phyloP scores from a whole-genome alignment of 208 protist genomes.

The Trypanosoma theileri region DNA sequence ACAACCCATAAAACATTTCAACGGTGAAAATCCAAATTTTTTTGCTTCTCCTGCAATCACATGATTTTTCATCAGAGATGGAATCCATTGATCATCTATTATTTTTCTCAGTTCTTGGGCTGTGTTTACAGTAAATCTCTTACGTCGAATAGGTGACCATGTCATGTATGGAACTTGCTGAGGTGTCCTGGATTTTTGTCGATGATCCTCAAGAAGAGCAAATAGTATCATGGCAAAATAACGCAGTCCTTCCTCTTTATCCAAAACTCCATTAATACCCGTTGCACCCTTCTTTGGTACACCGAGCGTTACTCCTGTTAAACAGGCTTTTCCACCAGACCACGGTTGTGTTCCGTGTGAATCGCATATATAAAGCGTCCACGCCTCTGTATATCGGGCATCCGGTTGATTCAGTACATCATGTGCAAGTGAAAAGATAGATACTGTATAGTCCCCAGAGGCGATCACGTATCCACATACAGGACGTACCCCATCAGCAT shows the following conservation, averaged over 20 bases:
- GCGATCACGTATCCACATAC: slow-evolving; percentile 89
- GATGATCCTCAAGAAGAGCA: slow-evolving; percentile 79
- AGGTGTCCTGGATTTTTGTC: slow-evolving; percentile 26
- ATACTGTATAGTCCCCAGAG: slow-evolving; percentile 87
- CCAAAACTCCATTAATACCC: neutral
- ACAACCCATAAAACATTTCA: slow-evolving; percentile 70
- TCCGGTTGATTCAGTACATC: slow-evolving; percentile 29
- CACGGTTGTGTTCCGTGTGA: slow-evolving; percentile 88
- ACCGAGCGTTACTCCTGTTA: slow-evolving; percentile 65
- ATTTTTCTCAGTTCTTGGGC: slow-evolving; percentile 61
- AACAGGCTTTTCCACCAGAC: slow-evolving; percentile 73
- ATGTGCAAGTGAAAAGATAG: slow-evolving; percentile 74
- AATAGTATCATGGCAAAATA: slow-evolving; percentile 83
- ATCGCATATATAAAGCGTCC: slow-evolving; percentile 85
- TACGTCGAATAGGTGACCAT: slow-evolving; percentile 76
- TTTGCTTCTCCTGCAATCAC: slow-evolving; percentile 42
- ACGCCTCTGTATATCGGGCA: slow-evolving; percentile 50
- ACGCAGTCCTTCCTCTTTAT: slow-evolving; percentile 67
- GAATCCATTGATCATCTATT: slow-evolving; percentile 79
- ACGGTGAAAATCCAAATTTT: slow-evolving; percentile 52
- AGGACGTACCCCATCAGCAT: slow-evolving; percentile 18
- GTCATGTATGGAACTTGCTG: slow-evolving; percentile 82
- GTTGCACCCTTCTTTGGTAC: slow-evolving; percentile 4
- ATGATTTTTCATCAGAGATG: slow-evolving; percentile 51
- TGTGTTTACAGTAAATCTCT: slow-evolving; percentile 43